Base-by-base conservation (phyloP, 108 stramenopile species). In the Cyclotella distinguenda region DNA sequence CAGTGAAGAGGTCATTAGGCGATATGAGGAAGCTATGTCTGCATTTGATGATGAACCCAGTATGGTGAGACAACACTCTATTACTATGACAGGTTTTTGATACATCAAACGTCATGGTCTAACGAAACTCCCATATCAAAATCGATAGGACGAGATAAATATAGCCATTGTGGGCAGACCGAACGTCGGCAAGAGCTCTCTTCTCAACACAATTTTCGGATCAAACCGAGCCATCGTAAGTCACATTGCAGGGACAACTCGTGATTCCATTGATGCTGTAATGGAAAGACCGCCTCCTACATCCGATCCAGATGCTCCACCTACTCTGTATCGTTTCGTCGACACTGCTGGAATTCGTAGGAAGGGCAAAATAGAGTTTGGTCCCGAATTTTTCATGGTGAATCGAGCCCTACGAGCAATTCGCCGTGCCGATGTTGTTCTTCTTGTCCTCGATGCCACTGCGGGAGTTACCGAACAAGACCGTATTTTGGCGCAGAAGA, bases 261-360 rank as follows among this genome's bases (percentile, higher is more conserved):
- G 99, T 12, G 99, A 99, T 74, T 89, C 97, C 16, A 96, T 98
- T 67, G 97, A 98, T 70, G 96, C 94, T 33, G 49, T 94, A 66
- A 91, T 97, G 85, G 96, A 96, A 77, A 75, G 85, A 58, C 87
- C 87, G 8, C 66, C 79, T 3, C 68, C 82, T n/a, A 82, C 74
- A 33, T 51, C 36, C 21, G 60, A 80, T 38, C 76, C 77, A 30
- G 73, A 51, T 13, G 70, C 80, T n/a, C 56, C 63, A 11, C 80
- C 82, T 25, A 91, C 92, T 19, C 81, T 88, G 43, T 96, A 98
- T 62, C 84, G 93, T 13, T 95, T 99, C 54, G 88, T 99, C 15
- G 99, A 99, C 75, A 98, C 97, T 21, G 99, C 99, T 8, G 99
- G 99, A 18, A 97, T 99, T 52, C 87, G 99, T 26, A 72, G 92